Conservation (phyloP, 352 stramenopile genomes). For the Vaucheria bursata region DNA sequence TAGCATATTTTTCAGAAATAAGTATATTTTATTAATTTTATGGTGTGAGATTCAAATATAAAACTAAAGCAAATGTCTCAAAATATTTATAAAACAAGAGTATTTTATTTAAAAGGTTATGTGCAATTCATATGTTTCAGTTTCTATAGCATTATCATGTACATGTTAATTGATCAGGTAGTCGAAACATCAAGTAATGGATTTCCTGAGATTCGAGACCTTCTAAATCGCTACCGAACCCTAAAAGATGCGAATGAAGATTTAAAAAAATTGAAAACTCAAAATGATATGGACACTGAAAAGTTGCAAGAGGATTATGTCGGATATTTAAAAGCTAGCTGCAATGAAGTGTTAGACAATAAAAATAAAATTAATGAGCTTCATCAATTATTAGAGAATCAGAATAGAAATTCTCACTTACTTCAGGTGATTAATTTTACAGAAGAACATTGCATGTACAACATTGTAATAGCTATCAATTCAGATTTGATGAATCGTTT, state of each 20-base stretch:
- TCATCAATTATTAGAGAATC: conserved; percentile 41
- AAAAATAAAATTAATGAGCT: conserved; percentile 78
- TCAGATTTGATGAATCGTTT: too few relatives aligned
- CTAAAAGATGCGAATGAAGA: conserved; percentile 80
- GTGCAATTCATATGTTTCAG: too few relatives aligned
- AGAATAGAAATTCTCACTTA: conserved; percentile 56
- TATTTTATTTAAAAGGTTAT: too few relatives aligned
- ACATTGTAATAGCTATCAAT: too few relatives aligned
- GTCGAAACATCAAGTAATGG: conserved; percentile 76
- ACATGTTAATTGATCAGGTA: too few relatives aligned
- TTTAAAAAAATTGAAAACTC: conserved; percentile 66
- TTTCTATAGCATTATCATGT: too few relatives aligned
- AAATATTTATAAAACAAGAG: too few relatives aligned
- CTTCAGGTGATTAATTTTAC: conserved; percentile 59
- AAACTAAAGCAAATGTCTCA: too few relatives aligned
- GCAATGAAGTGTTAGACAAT: conserved; percentile 78
- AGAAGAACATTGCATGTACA: too few relatives aligned
- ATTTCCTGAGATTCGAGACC: conserved; percentile 77
- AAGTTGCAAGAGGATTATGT: conserved; percentile 51
- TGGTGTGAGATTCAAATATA: too few relatives aligned
- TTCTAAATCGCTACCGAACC: conserved; percentile 80
- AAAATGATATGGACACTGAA: conserved; percentile 44
- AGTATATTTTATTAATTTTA: too few relatives aligned
- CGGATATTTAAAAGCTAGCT: conserved; percentile 61
- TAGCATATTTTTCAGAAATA: too few relatives aligned